Conservation (phyloP, 179 eudicot species). For the Amaranthus tricolor region DNA sequence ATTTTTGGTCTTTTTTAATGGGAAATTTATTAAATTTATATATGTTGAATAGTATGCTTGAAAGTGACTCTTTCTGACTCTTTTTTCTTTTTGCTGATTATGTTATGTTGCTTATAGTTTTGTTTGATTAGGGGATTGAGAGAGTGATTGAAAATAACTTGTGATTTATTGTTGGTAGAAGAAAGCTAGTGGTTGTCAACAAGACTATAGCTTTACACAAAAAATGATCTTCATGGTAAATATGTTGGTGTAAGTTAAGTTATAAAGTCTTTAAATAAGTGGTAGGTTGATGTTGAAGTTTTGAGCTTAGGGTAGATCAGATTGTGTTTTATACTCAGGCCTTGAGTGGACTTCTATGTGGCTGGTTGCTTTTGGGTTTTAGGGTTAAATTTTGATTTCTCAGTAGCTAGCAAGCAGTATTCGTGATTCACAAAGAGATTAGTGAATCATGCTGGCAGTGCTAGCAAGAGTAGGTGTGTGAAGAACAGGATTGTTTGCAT, state of each 20-base stretch:
- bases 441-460: too few species aligned
- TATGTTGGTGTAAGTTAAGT: not conserved
- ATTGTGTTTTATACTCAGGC: not conserved
- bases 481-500: too few species aligned
- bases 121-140: not conserved
- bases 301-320: not conserved
- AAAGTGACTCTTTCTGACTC: constrained; percentile 20
- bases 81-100: constrained; percentile 4
- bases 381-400: not conserved
- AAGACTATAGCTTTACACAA: not conserved
- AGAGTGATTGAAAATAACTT: not conserved
- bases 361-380: not conserved
- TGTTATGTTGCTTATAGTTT: constrained; percentile 11
- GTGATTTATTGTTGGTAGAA: constrained; percentile 8
- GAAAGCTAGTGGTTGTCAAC: constrained; percentile 3
- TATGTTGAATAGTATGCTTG: constrained; percentile 17
- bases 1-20: constrained; percentile 7
- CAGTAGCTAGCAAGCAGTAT: not conserved
- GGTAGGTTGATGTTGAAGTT: not conserved
- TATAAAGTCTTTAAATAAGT: not conserved
- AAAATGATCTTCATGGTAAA: constrained; percentile 1
- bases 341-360: not conserved
- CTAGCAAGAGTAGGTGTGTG: too few species aligned
- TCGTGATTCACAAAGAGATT: too few species aligned
- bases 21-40: not conserved